These are phyloP conservation scores for Boletus calvinii DNA, from an alignment of 1,284 basidiomycete species.

Conservation along the genomic window DNA sequence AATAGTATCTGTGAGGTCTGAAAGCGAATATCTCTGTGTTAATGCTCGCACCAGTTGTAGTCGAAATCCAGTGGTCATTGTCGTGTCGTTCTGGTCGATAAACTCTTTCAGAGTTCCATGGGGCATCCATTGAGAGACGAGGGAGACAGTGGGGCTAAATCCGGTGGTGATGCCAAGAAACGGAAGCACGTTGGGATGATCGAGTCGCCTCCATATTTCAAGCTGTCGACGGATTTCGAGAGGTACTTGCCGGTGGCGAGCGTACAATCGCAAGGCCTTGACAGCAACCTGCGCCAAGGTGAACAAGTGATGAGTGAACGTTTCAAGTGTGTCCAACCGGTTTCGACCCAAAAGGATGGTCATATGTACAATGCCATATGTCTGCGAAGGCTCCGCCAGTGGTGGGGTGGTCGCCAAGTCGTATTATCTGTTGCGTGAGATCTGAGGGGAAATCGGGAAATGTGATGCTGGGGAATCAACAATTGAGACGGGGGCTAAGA, in stretches of 20 bases:
- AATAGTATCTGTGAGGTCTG: neutral
- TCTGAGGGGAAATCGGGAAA: slow-evolving; percentile 17
- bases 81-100: slow-evolving; percentile 4
- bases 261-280: slow-evolving; percentile 15
- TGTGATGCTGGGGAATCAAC: slow-evolving; percentile 6
- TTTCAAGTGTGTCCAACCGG: neutral
- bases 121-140: slow-evolving; percentile 25
- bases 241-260: neutral
- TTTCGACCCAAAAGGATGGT: neutral
- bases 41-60: slow-evolving; percentile 16
- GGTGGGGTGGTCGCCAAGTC: neutral
- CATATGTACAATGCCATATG: slow-evolving; percentile 14
- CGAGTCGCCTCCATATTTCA: slow-evolving; percentile 23
- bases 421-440: slow-evolving; percentile 16
- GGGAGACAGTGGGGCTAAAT: slow-evolving; percentile 13
- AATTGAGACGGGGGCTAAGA: neutral
- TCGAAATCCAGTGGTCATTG: slow-evolving; percentile 1
- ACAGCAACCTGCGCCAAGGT: slow-evolving; percentile 21
- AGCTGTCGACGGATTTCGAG: slow-evolving; percentile 16
- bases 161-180: slow-evolving; percentile 21
- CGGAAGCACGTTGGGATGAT: slow-evolving; percentile 23
- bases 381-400: slow-evolving; percentile 17
- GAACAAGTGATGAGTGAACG: neutral
- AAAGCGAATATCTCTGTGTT: neutral
- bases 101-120: slow-evolving; percentile 15